phyloP scores from a whole-genome alignment of 1,284 basidiomycete genomes.

The Malassezia globosa region DNA sequence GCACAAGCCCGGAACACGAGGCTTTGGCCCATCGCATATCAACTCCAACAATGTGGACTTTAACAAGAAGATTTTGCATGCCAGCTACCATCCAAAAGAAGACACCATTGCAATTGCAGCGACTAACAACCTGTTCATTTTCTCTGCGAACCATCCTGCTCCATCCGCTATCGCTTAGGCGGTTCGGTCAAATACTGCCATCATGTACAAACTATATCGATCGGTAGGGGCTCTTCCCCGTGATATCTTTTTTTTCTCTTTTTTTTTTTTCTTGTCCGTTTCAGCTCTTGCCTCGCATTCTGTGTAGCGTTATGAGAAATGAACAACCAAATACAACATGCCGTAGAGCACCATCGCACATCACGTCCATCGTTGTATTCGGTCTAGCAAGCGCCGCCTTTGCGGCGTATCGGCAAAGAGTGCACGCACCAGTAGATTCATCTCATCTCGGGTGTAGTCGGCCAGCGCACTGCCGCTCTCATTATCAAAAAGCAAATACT shows the following conservation, averaged over 20 bases:
- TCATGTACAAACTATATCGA: slow-evolving; percentile 3
- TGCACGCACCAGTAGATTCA: slow-evolving; percentile 68
- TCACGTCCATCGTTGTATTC: slow-evolving; percentile 21
- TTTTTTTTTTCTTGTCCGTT: neutral
- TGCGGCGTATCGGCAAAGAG: slow-evolving; percentile 59
- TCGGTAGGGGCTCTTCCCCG: neutral
- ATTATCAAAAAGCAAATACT: slow-evolving; percentile 66
- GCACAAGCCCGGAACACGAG: slow-evolving; percentile 60
- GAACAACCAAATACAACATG: too few relatives aligned
- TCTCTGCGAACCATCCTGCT: slow-evolving; percentile 51
- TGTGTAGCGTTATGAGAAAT: neutral
- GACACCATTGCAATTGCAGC: slow-evolving; percentile 65
- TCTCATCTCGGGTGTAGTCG: slow-evolving; percentile 75
- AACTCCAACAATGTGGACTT: slow-evolving; percentile 53
- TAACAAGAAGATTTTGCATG: slow-evolving; percentile 86
- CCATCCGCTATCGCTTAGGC: too few relatives aligned
- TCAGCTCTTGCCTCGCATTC: too few relatives aligned
- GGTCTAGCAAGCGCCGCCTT: slow-evolving; percentile 27
- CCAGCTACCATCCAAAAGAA: slow-evolving; percentile 90
- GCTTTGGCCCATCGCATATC: slow-evolving; percentile 53
- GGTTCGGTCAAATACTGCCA: too few relatives aligned
- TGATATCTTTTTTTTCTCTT: neutral
- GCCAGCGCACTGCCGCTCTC: slow-evolving; percentile 64
- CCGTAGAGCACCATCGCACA: too few relatives aligned
- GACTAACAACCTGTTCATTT: slow-evolving; percentile 50